A percentile compares a stretch with the other conserved stretches of the same genome.
Evolutionary conservation across 768 basidiomycete species (phyloP).

Genomic region (Lanmaoa pseudosensibilis): DNA sequence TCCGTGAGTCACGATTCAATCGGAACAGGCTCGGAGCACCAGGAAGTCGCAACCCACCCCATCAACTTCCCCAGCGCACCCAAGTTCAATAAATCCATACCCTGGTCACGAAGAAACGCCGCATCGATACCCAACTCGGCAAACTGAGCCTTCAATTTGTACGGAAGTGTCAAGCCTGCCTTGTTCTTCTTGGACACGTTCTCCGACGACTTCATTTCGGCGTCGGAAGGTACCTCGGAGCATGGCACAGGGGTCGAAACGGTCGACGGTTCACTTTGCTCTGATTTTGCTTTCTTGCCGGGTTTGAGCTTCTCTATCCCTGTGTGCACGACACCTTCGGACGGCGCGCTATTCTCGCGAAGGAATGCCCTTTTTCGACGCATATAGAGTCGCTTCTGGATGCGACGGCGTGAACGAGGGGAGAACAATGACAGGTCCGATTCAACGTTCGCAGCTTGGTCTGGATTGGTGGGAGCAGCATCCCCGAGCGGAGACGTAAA

Average conservation of each 20-base stretch:
- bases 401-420: slow-evolving; percentile 52
- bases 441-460: neutral
- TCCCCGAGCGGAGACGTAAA: neutral
- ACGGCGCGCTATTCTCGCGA: slow-evolving; percentile 32
- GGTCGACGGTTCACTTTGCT: slow-evolving; percentile 1
- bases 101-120: slow-evolving; percentile 40
- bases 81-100: slow-evolving; percentile 44
- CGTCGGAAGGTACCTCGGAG: slow-evolving; percentile 9
- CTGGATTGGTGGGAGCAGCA: neutral
- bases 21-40: slow-evolving; percentile 8
- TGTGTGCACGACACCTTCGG: neutral
- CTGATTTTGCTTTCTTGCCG: slow-evolving; percentile 28
- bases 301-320: slow-evolving; percentile 38
- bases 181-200: slow-evolving; percentile 15
- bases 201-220: slow-evolving; percentile 7
- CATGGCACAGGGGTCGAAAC: slow-evolving; percentile 9
- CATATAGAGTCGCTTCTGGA: slow-evolving; percentile 69
- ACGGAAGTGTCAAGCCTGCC: slow-evolving; percentile 45
- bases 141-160: slow-evolving; percentile 46
- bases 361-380: slow-evolving; percentile 61
- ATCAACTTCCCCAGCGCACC: slow-evolving; percentile 38
- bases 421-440: slow-evolving; percentile 36
- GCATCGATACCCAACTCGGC: slow-evolving; percentile 46
- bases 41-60: slow-evolving; percentile 37
- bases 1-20: slow-evolving; percentile 4